Evolutionary conservation across 208 protist species (phyloP).

Genomic region (Kentomonas sorsogonicus): DNA sequence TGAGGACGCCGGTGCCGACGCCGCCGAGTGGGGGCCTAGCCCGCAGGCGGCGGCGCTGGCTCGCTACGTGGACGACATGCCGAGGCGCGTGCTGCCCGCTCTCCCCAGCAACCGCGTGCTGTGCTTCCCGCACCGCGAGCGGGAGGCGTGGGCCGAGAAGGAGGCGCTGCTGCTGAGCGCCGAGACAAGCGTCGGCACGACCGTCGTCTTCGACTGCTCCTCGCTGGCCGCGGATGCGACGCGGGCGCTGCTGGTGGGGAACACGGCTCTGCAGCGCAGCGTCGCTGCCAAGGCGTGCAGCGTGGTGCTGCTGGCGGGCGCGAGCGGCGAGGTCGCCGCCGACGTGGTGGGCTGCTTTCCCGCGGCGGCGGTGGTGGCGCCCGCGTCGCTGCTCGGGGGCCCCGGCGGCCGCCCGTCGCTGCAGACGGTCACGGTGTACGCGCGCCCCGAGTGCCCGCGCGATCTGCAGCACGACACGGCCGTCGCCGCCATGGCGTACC

Average conservation of each 20-base stretch:
- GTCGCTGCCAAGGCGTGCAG: slow-evolving; percentile 22
- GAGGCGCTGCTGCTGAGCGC: slow-evolving; percentile 16
- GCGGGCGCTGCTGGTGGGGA: slow-evolving; percentile 27
- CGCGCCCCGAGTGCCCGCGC: slow-evolving; percentile 27
- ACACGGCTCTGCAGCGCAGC: slow-evolving; percentile 11
- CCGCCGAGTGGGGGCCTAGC: too few relatives aligned
- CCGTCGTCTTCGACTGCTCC: slow-evolving; percentile 57
- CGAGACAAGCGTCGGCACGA: slow-evolving; percentile 15
- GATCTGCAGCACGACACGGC: slow-evolving; percentile 42
- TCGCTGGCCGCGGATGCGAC: slow-evolving; percentile 25
- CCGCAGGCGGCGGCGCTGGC: too few relatives aligned
- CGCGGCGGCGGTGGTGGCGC: slow-evolving; percentile 42
- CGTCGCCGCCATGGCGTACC: slow-evolving; percentile 44
- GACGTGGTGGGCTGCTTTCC: slow-evolving; percentile 24
- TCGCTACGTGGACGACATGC: too few relatives aligned
- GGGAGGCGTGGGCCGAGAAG: slow-evolving; percentile 24
- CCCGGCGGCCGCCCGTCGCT: slow-evolving; percentile 16
- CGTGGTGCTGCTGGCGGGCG: slow-evolving; percentile 54
- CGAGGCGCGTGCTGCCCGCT: too few relatives aligned
- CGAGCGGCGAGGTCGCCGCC: slow-evolving; percentile 26
- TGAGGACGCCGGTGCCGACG: too few relatives aligned
- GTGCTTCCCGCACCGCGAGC: slow-evolving; percentile 20
- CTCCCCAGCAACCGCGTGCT: slow-evolving; percentile 18
- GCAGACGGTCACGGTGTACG: slow-evolving; percentile 64
- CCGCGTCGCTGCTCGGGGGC: slow-evolving; percentile 30